phyloP scores from a whole-genome alignment of 305 asterid genomes.

The Fraxinus angustifolia region DNA sequence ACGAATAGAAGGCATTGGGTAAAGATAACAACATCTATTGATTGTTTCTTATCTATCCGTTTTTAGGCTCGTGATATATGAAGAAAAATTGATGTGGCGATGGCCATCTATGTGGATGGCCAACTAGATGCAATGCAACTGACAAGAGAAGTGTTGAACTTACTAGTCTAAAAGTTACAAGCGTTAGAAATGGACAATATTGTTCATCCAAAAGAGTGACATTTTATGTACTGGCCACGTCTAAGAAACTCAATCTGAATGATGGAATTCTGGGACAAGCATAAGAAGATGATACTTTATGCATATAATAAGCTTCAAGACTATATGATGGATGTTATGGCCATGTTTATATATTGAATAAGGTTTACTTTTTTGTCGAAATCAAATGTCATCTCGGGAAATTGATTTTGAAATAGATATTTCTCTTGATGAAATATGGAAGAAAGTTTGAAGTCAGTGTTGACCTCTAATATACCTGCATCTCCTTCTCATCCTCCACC shows the following conservation, averaged over 20 bases:
- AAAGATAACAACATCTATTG: neutral
- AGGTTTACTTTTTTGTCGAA: neutral
- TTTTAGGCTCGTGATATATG: neutral
- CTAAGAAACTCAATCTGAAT: neutral
- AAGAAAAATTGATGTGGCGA: neutral
- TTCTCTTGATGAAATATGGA: neutral
- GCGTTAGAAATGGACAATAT: neutral
- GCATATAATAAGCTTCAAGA: neutral
- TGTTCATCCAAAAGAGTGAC: neutral
- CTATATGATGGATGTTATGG: neutral
- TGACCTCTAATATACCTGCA: neutral
- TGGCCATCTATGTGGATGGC: neutral
- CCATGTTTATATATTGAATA: neutral
- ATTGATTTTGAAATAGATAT: neutral
- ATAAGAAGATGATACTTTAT: neutral
- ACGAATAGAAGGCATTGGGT: neutral
- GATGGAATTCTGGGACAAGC: neutral
- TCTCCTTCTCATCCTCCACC: neutral
- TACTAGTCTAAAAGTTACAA: neutral
- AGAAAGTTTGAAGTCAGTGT: neutral
- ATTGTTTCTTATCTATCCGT: constrained; percentile 3
- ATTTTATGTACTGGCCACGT: neutral
- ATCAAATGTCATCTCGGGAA: neutral
- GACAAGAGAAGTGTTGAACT: neutral
- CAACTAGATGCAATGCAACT: neutral